These are phyloP conservation scores for Gossypium gossypioides DNA, from an alignment of 441 rosid genomes.

Conservation along the genomic window DNA sequence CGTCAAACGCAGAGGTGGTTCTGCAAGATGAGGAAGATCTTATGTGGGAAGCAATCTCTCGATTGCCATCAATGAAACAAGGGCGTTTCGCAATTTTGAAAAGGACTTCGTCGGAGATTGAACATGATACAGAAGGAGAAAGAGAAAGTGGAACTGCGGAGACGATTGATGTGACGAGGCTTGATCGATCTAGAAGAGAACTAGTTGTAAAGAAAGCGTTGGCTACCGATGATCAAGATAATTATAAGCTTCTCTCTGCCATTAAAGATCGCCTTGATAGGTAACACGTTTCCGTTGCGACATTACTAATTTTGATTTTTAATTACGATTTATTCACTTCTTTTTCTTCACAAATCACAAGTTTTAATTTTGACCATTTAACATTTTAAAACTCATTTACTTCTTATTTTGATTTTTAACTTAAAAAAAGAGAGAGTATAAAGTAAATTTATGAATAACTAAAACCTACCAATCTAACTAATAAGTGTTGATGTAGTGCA, in stretches of 20 bases:
- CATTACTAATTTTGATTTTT: neutral
- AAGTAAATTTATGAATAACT: neutral
- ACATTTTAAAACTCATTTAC: neutral
- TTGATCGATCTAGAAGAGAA: slow-evolving; percentile 52
- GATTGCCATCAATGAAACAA: slow-evolving; percentile 59
- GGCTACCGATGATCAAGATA: slow-evolving; percentile 80
- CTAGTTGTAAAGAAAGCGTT: slow-evolving; percentile 66
- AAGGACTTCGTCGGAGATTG: slow-evolving; percentile 27
- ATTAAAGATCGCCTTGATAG: slow-evolving; percentile 73
- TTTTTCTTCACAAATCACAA: neutral
- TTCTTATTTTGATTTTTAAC: neutral
- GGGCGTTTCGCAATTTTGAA: slow-evolving; percentile 37
- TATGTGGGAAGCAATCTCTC: slow-evolving; percentile 63
- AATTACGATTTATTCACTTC: neutral
- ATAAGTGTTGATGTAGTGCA: too few relatives aligned
- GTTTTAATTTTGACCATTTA: neutral
- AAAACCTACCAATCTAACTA: neutral
- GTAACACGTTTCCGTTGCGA: slow-evolving; percentile 19
- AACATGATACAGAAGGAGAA: neutral
- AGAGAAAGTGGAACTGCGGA: slow-evolving; percentile 23
- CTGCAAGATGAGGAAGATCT: slow-evolving; percentile 71
- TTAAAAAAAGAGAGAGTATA: neutral
- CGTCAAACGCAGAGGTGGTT: slow-evolving; percentile 57
- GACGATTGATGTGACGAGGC: slow-evolving; percentile 57
- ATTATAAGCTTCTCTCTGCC: slow-evolving; percentile 49